These are phyloP conservation scores for Coleophoma cylindrospora DNA, from an alignment of 2,329 filamentous ascomycete species.

Conservation along the genomic window DNA sequence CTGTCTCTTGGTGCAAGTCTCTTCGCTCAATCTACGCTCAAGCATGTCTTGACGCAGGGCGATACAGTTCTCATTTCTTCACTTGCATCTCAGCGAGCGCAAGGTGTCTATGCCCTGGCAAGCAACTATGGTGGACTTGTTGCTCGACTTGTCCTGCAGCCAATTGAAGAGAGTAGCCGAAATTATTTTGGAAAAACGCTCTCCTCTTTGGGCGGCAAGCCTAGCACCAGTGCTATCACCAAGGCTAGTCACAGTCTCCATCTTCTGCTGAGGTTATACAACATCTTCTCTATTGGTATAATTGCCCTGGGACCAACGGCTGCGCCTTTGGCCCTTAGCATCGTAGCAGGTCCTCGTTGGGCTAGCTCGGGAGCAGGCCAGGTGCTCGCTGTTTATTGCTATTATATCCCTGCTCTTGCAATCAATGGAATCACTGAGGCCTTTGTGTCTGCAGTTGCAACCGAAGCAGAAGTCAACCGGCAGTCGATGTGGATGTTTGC, in stretches of 20 bases:
- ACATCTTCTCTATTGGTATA: slow-evolving; percentile 65
- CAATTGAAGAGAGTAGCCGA: slow-evolving; percentile 88
- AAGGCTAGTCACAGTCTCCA: slow-evolving; percentile 49
- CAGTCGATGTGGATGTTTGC: slow-evolving; percentile 82
- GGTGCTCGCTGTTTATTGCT: slow-evolving; percentile 77
- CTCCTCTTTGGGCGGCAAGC: slow-evolving; percentile 25
- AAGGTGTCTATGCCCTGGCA: slow-evolving; percentile 88
- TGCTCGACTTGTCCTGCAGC: slow-evolving; percentile 87
- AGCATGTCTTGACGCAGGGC: slow-evolving; percentile 90
- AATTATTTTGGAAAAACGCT: slow-evolving; percentile 85
- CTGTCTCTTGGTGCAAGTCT: slow-evolving; percentile 73
- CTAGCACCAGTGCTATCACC: slow-evolving; percentile 24
- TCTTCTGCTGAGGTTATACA: slow-evolving; percentile 67
- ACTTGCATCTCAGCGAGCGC: slow-evolving; percentile 71
- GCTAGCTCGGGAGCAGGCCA: slow-evolving; percentile 63
- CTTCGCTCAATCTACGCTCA: slow-evolving; percentile 82
- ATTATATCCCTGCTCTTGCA: slow-evolving; percentile 89
- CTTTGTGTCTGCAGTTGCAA: slow-evolving; percentile 85
- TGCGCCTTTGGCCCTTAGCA: slow-evolving; percentile 65
- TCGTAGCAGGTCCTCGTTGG: slow-evolving; percentile 79
- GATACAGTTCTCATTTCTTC: slow-evolving; percentile 83
- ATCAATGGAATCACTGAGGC: slow-evolving; percentile 89
- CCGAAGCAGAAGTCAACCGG: slow-evolving; percentile 63
- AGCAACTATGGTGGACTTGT: slow-evolving; percentile 91
- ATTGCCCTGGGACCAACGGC: slow-evolving; percentile 69